Evolutionary conservation across 345 rosid species (phyloP).

Genomic region (Toxicodendron radicans): DNA sequence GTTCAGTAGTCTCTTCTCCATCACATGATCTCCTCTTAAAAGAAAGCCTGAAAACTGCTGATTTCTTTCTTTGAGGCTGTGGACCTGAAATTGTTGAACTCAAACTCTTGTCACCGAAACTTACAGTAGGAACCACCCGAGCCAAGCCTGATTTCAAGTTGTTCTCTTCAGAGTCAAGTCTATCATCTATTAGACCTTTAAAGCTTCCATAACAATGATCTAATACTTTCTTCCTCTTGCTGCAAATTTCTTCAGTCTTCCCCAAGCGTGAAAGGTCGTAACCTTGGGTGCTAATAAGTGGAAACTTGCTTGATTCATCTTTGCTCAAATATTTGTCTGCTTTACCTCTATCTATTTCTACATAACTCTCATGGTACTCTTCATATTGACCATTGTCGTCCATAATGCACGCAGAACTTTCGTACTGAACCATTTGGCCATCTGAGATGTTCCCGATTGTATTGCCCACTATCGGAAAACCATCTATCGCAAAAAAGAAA

Average conservation of each 20-base stretch:
- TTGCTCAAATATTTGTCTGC: slow-evolving; percentile 23
- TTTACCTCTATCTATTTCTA: slow-evolving; percentile 56
- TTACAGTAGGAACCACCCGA: slow-evolving; percentile 40
- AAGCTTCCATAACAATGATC: slow-evolving; percentile 41
- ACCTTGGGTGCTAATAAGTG: slow-evolving; percentile 23
- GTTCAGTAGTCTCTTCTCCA: slow-evolving; percentile 54
- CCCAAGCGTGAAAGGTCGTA: slow-evolving; percentile 33
- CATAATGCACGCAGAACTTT: slow-evolving; percentile 55
- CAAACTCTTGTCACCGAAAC: slow-evolving; percentile 42
- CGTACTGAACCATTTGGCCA: slow-evolving; percentile 72
- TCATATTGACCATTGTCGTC: slow-evolving; percentile 59
- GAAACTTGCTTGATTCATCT: slow-evolving; percentile 36
- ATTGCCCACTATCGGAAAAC: slow-evolving; percentile 39
- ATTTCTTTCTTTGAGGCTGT: slow-evolving; percentile 44
- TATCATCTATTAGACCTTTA: slow-evolving; percentile 39
- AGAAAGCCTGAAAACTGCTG: slow-evolving; percentile 56
- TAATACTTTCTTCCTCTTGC: slow-evolving; percentile 36
- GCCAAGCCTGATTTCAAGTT: slow-evolving; percentile 33
- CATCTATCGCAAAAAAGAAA: slow-evolving; percentile 37
- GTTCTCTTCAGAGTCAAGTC: slow-evolving; percentile 29
- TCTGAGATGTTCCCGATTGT: slow-evolving; percentile 43
- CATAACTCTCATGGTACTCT: slow-evolving; percentile 62
- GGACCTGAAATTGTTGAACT: slow-evolving; percentile 16
- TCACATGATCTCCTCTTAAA: slow-evolving; percentile 68
- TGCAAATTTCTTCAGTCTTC: slow-evolving; percentile 36